Evolutionary conservation across 2,329 filamentous ascomycete species (phyloP), one percentile per base, ranked within the genome.

Genomic region (Cryphonectria japonica): DNA sequence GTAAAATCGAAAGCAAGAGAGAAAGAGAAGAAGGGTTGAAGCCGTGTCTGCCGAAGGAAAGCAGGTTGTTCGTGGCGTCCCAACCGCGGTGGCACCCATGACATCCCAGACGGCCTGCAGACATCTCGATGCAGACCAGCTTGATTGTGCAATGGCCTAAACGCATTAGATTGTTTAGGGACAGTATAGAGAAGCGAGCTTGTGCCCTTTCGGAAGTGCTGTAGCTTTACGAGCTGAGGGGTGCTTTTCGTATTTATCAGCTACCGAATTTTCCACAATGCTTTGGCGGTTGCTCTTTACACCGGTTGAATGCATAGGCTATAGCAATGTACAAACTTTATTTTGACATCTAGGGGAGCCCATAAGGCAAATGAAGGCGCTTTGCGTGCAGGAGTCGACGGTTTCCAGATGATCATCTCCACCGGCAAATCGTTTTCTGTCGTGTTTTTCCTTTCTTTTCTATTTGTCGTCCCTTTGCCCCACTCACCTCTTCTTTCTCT

Each of bases 81-180:
- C 68, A 69, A 29, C 68, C 62, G 29, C 68, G n/a, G 68, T 59
- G 3, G 62, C 62, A 19, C 62, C 62, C 6, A 66, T 66, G 62
- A 69, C 62, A 39, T 66, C 63, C 13, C 14, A 62, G 52, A 29
- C 67, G 68, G 6, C 62, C 29, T 60, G 54, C 50, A 60, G 68
- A 52, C 50, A 69, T 50, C 2, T 19, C 14, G 16, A 7, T 39
- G 11, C 6, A 14, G 16, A 32, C 54, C 6, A 59, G 13, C 13
- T 32, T 32, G 54, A 32, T 32, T 19, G 13, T 32, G 13, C 13
- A 50, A 50, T 50, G 19, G 32, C 2, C 0, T 32, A 3, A 29
- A 16, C 54, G 54, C 29, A 19, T 13, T 14, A 59, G 26, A 13
- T 19, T 4, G 16, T 7, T 29, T 59, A 3, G 26, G 19, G 29